A percentile compares a stretch with the other conserved stretches of the same genome.
phyloP scores from a whole-genome alignment of 176 grass and related monocot species.

The Zea mays region DNA sequence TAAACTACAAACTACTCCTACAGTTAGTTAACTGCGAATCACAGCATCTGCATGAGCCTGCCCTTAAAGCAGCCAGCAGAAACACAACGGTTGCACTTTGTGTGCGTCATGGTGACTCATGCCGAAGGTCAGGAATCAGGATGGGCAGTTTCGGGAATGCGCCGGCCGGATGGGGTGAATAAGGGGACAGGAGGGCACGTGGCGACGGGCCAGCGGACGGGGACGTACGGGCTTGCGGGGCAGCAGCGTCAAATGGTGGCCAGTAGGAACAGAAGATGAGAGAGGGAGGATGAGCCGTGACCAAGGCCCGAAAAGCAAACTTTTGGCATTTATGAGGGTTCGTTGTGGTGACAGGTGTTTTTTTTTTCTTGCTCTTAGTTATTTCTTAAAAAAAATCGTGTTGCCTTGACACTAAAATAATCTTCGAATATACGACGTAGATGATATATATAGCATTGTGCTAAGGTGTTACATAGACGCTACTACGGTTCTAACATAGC shows the following conservation, averaged over 20 bases:
- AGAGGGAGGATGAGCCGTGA: background rate
- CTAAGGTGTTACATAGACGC: too few relatives aligned
- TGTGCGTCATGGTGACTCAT: background rate
- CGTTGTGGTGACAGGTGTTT: slow-evolving; percentile 21
- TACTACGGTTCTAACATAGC: too few relatives aligned
- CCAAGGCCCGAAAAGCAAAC: slow-evolving; percentile 36
- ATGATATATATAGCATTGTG: too few relatives aligned
- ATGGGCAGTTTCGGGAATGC: background rate
- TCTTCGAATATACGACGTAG: too few relatives aligned
- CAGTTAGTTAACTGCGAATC: too few relatives aligned
- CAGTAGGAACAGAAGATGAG: background rate
- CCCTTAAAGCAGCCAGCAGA: too few relatives aligned
- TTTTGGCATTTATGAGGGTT: slow-evolving; percentile 52
- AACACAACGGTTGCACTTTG: background rate
- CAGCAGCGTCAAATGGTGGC: background rate
- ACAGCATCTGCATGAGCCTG: background rate
- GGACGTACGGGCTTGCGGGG: background rate
- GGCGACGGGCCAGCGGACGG: background rate
- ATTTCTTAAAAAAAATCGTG: too few relatives aligned
- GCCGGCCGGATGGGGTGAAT: background rate
- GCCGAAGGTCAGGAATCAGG: background rate
- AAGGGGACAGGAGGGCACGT: slow-evolving; percentile 5
- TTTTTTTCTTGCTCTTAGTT: too few relatives aligned
- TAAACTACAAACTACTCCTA: too few relatives aligned
- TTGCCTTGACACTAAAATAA: too few relatives aligned